Evolutionary conservation across 345 rosid species (phyloP).

Genomic region (Xanthoceras sorbifolium): DNA sequence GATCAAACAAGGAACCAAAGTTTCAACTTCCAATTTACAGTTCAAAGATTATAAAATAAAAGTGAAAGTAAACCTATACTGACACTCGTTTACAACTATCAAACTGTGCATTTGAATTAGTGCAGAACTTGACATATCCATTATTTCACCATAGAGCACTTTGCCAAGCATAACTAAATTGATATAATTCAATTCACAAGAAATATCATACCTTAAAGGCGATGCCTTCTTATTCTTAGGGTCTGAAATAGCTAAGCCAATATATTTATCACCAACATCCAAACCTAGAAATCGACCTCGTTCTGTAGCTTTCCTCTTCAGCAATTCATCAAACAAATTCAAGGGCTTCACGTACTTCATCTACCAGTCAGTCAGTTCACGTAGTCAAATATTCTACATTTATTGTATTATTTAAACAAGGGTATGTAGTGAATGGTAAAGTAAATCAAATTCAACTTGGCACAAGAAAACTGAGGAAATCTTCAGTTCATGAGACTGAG

Average conservation of each 20-base stretch:
- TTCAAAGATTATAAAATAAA: too few species aligned
- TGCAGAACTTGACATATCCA: not conserved
- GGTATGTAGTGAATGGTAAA: not conserved
- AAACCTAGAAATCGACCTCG: conserved; percentile 65
- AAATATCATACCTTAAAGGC: conserved; percentile 61
- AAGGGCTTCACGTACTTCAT: conserved; percentile 78
- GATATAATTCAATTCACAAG: not conserved
- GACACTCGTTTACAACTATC: not conserved
- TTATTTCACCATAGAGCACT: not conserved
- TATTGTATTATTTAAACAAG: not conserved
- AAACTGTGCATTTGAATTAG: not conserved
- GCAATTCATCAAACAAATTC: conserved; percentile 48
- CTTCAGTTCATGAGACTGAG: too few species aligned
- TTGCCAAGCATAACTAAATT: not conserved
- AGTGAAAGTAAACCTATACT: not conserved
- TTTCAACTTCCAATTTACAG: too few species aligned
- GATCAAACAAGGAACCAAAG: too few species aligned
- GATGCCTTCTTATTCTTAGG: conserved; percentile 46
- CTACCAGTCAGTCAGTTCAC: conserved; percentile 15
- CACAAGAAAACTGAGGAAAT: too few species aligned
- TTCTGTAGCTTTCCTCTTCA: conserved; percentile 36
- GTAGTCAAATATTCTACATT: not conserved
- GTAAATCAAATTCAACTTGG: not conserved
- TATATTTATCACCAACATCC: conserved; percentile 89
- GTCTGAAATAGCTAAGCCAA: conserved; percentile 81